Percentiles rank a stretch among this genome's conserved stretches.
Conservation (phyloP, 2,329 filamentous ascomycete genomes). For the Leptographium galeiforme region DNA sequence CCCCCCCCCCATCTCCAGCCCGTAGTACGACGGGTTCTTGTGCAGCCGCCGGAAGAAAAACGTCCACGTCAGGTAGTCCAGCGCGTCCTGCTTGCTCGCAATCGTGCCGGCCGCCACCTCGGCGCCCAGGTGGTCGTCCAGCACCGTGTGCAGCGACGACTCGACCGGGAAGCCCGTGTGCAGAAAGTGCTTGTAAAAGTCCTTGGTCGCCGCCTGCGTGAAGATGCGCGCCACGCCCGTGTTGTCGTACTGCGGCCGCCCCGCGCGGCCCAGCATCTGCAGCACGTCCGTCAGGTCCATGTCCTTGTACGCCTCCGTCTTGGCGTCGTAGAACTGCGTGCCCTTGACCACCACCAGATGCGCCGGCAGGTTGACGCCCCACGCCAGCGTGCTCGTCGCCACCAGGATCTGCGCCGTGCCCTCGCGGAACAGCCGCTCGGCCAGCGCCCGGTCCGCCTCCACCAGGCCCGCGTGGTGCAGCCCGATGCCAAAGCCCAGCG, state of each 20-base stretch:
- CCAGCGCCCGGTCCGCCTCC: constrained; percentile 79
- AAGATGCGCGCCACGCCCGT: constrained; percentile 95
- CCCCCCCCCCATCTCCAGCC: constrained; percentile 66
- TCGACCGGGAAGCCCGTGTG: constrained; percentile 97
- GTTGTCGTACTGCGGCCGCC: constrained; percentile 89
- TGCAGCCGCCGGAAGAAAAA: constrained; percentile 97
- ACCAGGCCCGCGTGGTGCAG: constrained; percentile 94
- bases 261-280: constrained; percentile 93
- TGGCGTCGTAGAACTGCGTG: constrained; percentile 95
- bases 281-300: constrained; percentile 98
- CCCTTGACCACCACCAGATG: constrained; percentile 97
- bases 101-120: constrained; percentile 92
- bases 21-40: constrained; percentile 98
- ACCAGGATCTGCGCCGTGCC: constrained; percentile 97
- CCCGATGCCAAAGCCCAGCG: constrained; percentile 94
- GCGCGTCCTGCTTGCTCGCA: constrained; percentile 84
- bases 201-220: constrained; percentile 93
- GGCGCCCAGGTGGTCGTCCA: constrained; percentile 92
- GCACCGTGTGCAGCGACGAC: constrained; percentile 85
- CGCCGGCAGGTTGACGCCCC: constrained; percentile 95
- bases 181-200: constrained; percentile 98
- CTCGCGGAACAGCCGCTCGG: constrained; percentile 89
- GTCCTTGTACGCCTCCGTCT: constrained; percentile 93
- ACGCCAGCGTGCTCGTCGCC: constrained; percentile 89
- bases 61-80: constrained; percentile 97